Percentiles rank a stretch among this genome's conserved stretches.
Conservation (phyloP, 2,329 filamentous ascomycete species). For the Aspergillus tubingensis region DNA sequence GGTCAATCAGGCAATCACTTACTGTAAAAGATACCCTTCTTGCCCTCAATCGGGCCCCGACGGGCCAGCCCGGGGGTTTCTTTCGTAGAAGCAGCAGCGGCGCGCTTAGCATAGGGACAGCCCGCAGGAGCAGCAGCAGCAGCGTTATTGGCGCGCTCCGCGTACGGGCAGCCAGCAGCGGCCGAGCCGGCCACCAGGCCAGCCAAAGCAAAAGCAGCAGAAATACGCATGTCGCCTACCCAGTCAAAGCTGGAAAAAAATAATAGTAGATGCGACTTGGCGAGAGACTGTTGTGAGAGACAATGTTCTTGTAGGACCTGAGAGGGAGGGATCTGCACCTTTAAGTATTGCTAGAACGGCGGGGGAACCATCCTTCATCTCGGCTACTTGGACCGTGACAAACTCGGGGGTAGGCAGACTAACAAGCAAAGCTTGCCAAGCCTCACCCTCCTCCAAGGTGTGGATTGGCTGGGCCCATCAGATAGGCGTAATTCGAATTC, state of each 20-base stretch:
- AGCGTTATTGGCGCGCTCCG: background rate
- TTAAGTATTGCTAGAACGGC: background rate
- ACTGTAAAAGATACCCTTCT: conserved; percentile 9
- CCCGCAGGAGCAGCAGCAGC: background rate
- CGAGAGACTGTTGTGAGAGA: background rate
- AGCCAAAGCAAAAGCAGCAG: conserved; percentile 1
- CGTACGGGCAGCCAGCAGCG: conserved; percentile 2
- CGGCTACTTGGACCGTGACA: background rate
- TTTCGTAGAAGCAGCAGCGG: background rate
- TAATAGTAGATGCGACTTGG: background rate
- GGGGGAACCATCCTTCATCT: background rate
- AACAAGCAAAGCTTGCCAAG: background rate
- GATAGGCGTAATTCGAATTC: background rate
- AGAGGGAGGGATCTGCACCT: background rate
- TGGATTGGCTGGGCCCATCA: background rate
- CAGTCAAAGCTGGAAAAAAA: background rate
- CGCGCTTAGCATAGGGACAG: conserved; percentile 3
- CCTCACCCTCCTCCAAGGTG: background rate
- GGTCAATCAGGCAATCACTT: background rate
- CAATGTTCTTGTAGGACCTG: background rate
- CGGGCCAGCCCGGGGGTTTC: background rate
- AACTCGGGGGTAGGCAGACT: background rate
- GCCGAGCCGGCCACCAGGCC: conserved; percentile 4
- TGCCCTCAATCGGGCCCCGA: background rate
- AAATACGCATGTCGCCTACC: conserved; percentile 1